These are phyloP conservation scores for Suillus spraguei DNA, from an alignment of 768 basidiomycete species.

Conservation along the genomic window DNA sequence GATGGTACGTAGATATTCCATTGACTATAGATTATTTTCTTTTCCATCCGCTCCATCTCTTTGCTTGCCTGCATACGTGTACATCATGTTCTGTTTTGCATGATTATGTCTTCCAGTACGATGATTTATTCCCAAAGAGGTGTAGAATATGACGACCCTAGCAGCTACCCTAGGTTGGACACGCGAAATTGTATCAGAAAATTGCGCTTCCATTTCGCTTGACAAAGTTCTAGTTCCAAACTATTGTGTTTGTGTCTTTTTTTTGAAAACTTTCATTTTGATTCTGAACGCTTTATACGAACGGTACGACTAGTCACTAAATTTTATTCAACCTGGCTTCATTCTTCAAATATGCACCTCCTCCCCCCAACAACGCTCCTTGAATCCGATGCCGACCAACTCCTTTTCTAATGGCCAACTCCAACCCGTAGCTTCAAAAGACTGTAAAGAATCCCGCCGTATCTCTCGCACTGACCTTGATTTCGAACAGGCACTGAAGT, in stretches of 20 bases:
- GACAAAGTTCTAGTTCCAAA: constrained; percentile 2
- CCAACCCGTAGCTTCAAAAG: constrained; percentile 58
- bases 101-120: constrained; percentile 31
- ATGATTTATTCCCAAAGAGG: constrained; percentile 28
- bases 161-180: constrained; percentile 9
- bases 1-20: constrained; percentile 34
- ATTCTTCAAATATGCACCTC: constrained; percentile 56
- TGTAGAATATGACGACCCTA: constrained; percentile 29
- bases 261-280: neutral
- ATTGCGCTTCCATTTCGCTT: constrained; percentile 2
- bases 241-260: neutral
- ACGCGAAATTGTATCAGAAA: constrained; percentile 11
- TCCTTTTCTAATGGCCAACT: constrained; percentile 50
- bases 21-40: constrained; percentile 36
- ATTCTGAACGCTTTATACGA: neutral
- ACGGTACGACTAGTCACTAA: neutral
- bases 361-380: constrained; percentile 43
- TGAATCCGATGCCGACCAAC: constrained; percentile 39
- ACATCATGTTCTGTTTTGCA: constrained; percentile 19
- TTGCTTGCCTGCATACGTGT: constrained; percentile 23
- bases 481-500: constrained; percentile 76
- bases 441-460: constrained; percentile 50
- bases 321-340: constrained; percentile 58
- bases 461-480: constrained; percentile 76
- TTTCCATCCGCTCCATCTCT: constrained; percentile 17